A percentile compares a stretch with the other conserved stretches of the same genome.
Conservation (phyloP, 108 stramenopile genomes). For the Pseudonitzschia multiseries region DNA sequence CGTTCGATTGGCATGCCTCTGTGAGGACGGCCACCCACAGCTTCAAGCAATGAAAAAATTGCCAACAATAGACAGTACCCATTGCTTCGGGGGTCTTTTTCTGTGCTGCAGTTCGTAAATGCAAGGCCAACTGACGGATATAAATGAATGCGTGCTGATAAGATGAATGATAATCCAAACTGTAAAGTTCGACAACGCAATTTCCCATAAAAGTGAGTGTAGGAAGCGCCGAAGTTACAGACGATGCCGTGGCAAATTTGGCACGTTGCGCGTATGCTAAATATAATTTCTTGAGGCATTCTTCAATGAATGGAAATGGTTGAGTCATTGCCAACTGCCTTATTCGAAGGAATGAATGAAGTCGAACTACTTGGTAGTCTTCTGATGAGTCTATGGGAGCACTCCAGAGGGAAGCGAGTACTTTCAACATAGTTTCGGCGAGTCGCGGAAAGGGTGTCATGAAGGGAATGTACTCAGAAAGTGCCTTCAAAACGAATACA, state of each 20-base stretch:
- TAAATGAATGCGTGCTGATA: slow-evolving; percentile 99
- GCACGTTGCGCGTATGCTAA: slow-evolving; percentile 90
- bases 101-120: slow-evolving; percentile 88
- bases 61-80: slow-evolving; percentile 91
- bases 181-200: slow-evolving; percentile 94
- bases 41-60: slow-evolving; percentile 92
- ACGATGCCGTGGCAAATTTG: slow-evolving; percentile 73
- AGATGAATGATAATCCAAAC: slow-evolving; percentile 87
- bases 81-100: slow-evolving; percentile 87
- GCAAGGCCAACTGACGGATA: slow-evolving; percentile 95
- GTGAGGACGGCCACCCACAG: slow-evolving; percentile 93
- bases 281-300: slow-evolving; percentile 90
- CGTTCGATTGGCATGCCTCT: slow-evolving; percentile 50
- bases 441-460: slow-evolving; percentile 83
- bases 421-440: slow-evolving; percentile 69
- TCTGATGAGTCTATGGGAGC: slow-evolving; percentile 74
- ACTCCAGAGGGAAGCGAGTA: slow-evolving; percentile 77
- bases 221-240: slow-evolving; percentile 64
- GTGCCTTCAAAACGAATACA: slow-evolving; percentile 64
- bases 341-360: slow-evolving; percentile 91
- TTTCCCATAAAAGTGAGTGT: slow-evolving; percentile 93
- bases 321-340: slow-evolving; percentile 91
- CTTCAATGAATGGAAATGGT: slow-evolving; percentile 91
- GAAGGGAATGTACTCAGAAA: slow-evolving; percentile 78
- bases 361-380: slow-evolving; percentile 82